Percentiles rank a stretch among this genome's conserved stretches.
Conservation (phyloP, 2,329 filamentous ascomycete species). For the Aspergillus ibericus region DNA sequence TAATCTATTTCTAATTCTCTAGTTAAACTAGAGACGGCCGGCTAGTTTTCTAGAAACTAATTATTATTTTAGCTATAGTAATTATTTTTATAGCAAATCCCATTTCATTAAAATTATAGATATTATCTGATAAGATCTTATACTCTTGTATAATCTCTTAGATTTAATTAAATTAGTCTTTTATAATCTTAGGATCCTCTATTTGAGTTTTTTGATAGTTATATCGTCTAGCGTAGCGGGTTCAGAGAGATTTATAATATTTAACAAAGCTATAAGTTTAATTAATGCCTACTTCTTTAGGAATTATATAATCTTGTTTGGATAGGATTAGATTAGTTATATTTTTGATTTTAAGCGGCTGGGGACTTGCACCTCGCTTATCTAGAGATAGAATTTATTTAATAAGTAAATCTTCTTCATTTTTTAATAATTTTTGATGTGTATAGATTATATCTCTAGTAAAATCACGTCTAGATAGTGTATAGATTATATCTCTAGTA, state of each 20-base stretch:
- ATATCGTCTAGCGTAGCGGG: not conserved
- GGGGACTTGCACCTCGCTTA: not conserved
- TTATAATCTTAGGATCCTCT: not conserved
- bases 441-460: too few species aligned
- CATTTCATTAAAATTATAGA: constrained; percentile 11
- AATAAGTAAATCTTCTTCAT: not conserved
- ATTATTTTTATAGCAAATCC: not conserved
- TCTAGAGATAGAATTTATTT: not conserved
- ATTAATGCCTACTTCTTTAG: not conserved
- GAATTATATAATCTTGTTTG: not conserved
- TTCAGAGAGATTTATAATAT: not conserved
- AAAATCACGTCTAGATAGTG: too few species aligned
- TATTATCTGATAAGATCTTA: constrained; percentile 13
- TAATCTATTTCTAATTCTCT: not conserved
- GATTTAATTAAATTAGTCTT: not conserved
- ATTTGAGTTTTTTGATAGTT: constrained; percentile 9
- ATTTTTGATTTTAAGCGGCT: not conserved
- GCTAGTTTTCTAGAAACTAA: not conserved
- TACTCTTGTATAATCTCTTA: constrained; percentile 6
- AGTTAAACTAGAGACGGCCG: not conserved
- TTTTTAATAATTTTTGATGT: not conserved
- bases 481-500: not conserved
- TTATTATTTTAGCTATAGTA: not conserved
- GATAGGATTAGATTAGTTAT: not conserved
- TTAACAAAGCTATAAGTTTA: not conserved